A percentile compares a stretch with the other conserved stretches of the same genome.
Conservation (phyloP, 306 rosid genomes). For the Prunus mira region DNA sequence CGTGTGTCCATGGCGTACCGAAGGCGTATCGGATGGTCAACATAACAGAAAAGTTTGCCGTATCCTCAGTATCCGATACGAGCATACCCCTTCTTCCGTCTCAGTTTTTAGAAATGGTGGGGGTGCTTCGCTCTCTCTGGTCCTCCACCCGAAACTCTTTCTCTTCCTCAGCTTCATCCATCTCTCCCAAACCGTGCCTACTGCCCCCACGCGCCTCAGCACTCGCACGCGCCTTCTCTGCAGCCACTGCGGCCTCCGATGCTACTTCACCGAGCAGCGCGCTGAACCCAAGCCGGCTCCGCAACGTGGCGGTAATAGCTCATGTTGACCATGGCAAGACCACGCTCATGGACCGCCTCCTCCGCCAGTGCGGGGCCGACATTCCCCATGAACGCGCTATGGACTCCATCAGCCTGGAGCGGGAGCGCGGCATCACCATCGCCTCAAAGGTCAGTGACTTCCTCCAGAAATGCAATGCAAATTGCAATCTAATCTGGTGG, state of each 20-base stretch:
- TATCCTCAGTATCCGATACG: too few relatives aligned
- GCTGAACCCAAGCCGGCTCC: conserved; percentile 67
- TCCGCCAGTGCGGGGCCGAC: conserved; percentile 97
- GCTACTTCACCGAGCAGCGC: conserved; percentile 24
- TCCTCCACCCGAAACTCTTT: conserved; percentile 53
- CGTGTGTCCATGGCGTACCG: too few relatives aligned
- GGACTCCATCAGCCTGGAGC: conserved; percentile 84
- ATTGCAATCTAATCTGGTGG: neutral
- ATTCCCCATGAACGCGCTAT: conserved; percentile 97
- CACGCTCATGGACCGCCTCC: conserved; percentile 97
- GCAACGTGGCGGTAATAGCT: conserved; percentile 93
- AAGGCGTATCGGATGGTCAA: too few relatives aligned
- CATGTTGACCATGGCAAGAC: conserved; percentile 99
- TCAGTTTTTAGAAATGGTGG: conserved; percentile 52
- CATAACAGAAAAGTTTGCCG: too few relatives aligned
- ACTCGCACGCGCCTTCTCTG: conserved; percentile 54
- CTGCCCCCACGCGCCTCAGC: conserved; percentile 22
- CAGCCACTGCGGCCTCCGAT: conserved; percentile 41
- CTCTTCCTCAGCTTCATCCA: conserved; percentile 32
- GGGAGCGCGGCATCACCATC: conserved; percentile 96
- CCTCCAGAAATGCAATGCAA: neutral
- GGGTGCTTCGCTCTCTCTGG: conserved; percentile 70
- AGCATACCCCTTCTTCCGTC: neutral
- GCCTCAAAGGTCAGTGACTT: conserved; percentile 63
- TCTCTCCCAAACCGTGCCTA: conserved; percentile 12